Conservation (phyloP, 768 basidiomycete genomes). For the Naematelia encephala region DNA sequence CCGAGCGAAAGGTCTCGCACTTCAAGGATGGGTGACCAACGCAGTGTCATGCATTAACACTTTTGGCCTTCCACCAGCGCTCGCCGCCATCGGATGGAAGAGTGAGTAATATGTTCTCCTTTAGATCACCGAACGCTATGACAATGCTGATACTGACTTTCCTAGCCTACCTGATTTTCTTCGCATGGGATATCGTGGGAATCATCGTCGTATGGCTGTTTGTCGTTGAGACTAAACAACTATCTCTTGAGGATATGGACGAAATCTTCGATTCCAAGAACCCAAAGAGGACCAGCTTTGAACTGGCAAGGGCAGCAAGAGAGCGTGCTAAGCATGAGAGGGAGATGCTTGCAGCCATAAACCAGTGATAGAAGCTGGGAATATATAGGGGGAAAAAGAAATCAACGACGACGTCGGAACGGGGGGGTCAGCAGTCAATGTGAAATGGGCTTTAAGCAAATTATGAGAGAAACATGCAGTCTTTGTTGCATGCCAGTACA, state of each 20-base stretch:
- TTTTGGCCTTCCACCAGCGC: slow-evolving; percentile 26
- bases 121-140: too few relatives aligned
- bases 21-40: slow-evolving; percentile 56
- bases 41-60: slow-evolving; percentile 49
- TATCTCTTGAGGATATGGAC: slow-evolving; percentile 52
- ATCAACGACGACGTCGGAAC: too few relatives aligned
- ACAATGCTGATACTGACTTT: neutral
- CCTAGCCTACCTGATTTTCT: slow-evolving; percentile 58
- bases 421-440: too few relatives aligned
- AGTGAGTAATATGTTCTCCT: too few relatives aligned
- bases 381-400: too few relatives aligned
- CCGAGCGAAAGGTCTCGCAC: slow-evolving; percentile 58
- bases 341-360: neutral
- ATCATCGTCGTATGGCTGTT: slow-evolving; percentile 36
- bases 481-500: too few relatives aligned
- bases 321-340: slow-evolving; percentile 17
- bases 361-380: neutral
- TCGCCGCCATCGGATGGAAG: slow-evolving; percentile 20
- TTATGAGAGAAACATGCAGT: too few relatives aligned
- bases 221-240: slow-evolving; percentile 45
- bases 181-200: slow-evolving; percentile 52
- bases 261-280: slow-evolving; percentile 42
- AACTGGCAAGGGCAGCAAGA: slow-evolving; percentile 16
- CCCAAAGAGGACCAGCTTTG: slow-evolving; percentile 26
- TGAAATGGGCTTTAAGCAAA: too few relatives aligned